Evolutionary conservation across 768 basidiomycete genomes (phyloP).

Genomic region (Suillus subalutaceus): DNA sequence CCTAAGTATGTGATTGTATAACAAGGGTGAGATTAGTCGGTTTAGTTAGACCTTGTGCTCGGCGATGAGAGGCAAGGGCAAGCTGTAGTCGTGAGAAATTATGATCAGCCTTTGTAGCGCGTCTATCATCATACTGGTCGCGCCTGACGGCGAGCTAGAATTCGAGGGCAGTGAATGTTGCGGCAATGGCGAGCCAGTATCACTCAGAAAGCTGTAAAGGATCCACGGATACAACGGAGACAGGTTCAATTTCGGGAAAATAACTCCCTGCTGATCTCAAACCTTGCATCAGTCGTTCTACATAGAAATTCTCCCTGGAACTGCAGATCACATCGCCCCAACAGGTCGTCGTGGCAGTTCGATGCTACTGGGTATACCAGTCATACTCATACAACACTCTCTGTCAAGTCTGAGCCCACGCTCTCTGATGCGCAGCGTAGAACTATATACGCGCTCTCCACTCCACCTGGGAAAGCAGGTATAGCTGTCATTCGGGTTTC

Average conservation of each 20-base stretch:
- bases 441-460: constrained; percentile 89
- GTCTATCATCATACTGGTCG: constrained; percentile 2
- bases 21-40: not conserved
- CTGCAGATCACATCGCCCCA: constrained; percentile 13
- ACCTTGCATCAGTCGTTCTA: constrained; percentile 23
- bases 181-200: constrained; percentile 22
- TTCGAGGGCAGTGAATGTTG: constrained; percentile 18
- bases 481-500: constrained; percentile 84
- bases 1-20: not conserved
- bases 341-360: not conserved
- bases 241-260: constrained; percentile 2
- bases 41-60: constrained; percentile 2
- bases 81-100: constrained; percentile 7
- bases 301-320: constrained; percentile 28
- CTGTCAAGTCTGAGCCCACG: constrained; percentile 19
- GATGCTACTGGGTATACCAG: not conserved
- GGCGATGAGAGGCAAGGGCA: constrained; percentile 3
- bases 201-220: constrained; percentile 13
- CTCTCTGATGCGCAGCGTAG: constrained; percentile 56
- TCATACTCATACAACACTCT: not conserved
- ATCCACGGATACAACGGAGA: constrained; percentile 2
- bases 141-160: constrained; percentile 1
- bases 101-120: not conserved
- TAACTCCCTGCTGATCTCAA: constrained; percentile 9
- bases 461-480: constrained; percentile 84